Evolutionary conservation across 768 basidiomycete genomes (phyloP).

Genomic region (Hirschioporus abietinus): DNA sequence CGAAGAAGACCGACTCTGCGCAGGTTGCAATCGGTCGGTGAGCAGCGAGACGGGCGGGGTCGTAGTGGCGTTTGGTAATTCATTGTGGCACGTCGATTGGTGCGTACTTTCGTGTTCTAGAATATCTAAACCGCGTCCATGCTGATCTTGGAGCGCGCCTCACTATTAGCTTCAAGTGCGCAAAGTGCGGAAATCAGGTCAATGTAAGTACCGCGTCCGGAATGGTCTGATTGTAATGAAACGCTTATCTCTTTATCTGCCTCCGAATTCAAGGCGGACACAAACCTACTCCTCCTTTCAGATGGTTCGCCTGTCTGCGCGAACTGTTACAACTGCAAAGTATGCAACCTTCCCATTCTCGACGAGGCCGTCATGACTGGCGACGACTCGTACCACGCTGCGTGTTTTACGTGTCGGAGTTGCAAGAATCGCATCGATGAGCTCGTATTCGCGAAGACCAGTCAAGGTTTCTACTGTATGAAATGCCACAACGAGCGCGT

Average conservation of each 20-base stretch:
- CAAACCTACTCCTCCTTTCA: conserved; percentile 92
- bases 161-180: conserved; percentile 73
- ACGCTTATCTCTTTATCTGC: background rate
- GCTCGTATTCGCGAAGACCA: conserved; percentile 97
- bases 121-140: background rate
- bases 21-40: conserved; percentile 77
- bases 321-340: conserved; percentile 92
- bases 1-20: conserved; percentile 61
- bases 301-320: conserved; percentile 97
- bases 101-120: conserved; percentile 12
- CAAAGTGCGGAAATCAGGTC: conserved; percentile 89
- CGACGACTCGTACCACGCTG: conserved; percentile 97
- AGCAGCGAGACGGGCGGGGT: conserved; percentile 79
- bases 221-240: conserved; percentile 3
- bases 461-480: conserved; percentile 99
- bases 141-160: conserved; percentile 9
- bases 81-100: conserved; percentile 91
- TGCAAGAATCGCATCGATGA: conserved; percentile 96
- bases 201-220: conserved; percentile 24
- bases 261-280: conserved; percentile 60
- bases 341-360: conserved; percentile 89
- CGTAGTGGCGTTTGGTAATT: conserved; percentile 94
- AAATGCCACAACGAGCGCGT: conserved; percentile 97
- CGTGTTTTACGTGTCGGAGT: conserved; percentile 97
- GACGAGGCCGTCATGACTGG: conserved; percentile 99